Evolutionary conservation across 192 early-diverging fungal species (phyloP).

Genomic region (Rhizophagus clarus): DNA sequence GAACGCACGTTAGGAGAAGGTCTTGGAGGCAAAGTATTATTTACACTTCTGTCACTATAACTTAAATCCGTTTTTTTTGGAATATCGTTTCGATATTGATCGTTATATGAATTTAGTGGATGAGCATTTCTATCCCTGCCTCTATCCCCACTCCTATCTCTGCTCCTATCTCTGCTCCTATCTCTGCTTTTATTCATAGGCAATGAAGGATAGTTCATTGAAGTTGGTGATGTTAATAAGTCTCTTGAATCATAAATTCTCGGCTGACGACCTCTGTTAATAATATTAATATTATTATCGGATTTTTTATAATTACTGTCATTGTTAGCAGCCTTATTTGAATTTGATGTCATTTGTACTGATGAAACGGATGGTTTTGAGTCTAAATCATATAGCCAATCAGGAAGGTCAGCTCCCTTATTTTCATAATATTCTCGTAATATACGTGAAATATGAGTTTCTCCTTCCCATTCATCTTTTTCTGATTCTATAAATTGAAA

Average conservation of each 20-base stretch:
- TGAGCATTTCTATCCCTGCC: neutral
- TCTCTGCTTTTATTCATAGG: neutral
- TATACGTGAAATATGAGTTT: conserved; percentile 55
- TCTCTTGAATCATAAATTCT: neutral
- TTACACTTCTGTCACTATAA: neutral
- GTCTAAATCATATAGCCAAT: conserved; percentile 29
- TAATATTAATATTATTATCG: neutral
- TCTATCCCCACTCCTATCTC: neutral
- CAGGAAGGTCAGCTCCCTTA: conserved; percentile 34
- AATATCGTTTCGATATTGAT: neutral
- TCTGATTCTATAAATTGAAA: conserved; percentile 52
- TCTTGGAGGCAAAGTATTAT: conserved; percentile 1
- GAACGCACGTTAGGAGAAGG: neutral
- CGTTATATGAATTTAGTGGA: neutral
- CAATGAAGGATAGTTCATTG: neutral
- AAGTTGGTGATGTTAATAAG: neutral
- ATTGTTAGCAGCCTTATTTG: neutral
- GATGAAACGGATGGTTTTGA: neutral
- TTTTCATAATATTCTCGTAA: conserved; percentile 56
- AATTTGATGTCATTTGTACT: neutral
- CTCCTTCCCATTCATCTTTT: conserved; percentile 56
- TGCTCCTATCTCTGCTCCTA: neutral
- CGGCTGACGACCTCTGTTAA: neutral
- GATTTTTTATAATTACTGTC: neutral
- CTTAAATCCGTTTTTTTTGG: neutral